phyloP scores from a whole-genome alignment of 176 grass and related monocot species.

The Ananas comosus region DNA sequence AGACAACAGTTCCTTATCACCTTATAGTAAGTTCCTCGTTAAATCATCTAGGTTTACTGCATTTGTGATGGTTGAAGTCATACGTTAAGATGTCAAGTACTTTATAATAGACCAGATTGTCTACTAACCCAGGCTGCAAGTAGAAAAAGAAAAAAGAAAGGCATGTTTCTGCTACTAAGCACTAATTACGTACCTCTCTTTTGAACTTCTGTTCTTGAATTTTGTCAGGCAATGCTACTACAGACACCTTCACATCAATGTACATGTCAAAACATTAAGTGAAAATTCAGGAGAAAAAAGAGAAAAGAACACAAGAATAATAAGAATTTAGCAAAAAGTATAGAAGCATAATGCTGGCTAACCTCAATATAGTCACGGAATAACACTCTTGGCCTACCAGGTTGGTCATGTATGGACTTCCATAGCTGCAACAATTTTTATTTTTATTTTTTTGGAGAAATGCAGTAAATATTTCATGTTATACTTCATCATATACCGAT shows the following conservation, averaged over 20 bases:
- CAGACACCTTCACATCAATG: slow-evolving; percentile 3
- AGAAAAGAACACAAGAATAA: neutral
- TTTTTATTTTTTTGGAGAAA: neutral
- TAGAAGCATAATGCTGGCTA: neutral
- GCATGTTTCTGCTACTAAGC: too few relatives aligned
- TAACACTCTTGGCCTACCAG: neutral
- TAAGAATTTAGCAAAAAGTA: neutral
- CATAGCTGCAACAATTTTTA: neutral
- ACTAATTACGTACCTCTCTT: neutral
- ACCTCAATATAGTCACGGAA: slow-evolving; percentile 12
- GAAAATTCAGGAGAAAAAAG: neutral
- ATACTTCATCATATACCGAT: too few relatives aligned
- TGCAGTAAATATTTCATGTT: neutral
- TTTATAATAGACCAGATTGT: too few relatives aligned
- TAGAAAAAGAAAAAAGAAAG: too few relatives aligned
- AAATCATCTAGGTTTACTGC: too few relatives aligned
- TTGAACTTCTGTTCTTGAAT: neutral
- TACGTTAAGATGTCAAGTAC: too few relatives aligned
- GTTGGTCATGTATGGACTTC: neutral
- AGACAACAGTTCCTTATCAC: too few relatives aligned
- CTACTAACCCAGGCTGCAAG: too few relatives aligned
- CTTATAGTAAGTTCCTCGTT: too few relatives aligned
- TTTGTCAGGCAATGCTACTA: slow-evolving; percentile 5
- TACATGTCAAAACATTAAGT: neutral
- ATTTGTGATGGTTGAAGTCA: too few relatives aligned